phyloP scores from a whole-genome alignment of 306 rosid species.

The Cucumis sativus region DNA sequence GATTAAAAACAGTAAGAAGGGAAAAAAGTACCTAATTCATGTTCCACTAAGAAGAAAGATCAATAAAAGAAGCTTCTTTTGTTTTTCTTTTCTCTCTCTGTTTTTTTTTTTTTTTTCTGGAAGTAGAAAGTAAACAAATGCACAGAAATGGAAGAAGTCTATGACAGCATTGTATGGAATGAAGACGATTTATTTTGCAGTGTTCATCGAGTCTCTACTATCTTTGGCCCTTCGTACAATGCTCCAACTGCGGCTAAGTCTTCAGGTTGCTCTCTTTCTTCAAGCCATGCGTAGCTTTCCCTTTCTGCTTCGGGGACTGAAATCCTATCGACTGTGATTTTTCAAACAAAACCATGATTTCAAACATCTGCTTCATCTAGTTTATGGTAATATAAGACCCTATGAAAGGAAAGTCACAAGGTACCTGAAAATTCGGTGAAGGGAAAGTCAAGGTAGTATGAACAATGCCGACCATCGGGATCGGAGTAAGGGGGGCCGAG shows the following conservation, averaged over 20 bases:
- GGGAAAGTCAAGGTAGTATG: conserved; percentile 50
- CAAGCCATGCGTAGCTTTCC: conserved; percentile 58
- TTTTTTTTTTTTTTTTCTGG: not conserved
- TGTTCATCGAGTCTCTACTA: conserved; percentile 31
- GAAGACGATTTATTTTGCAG: not conserved
- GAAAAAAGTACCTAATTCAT: not conserved
- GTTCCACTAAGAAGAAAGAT: not conserved
- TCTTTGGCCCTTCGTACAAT: conserved; percentile 54
- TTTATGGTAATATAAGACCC: not conserved
- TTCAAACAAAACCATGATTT: not conserved
- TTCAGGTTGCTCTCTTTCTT: conserved; percentile 62
- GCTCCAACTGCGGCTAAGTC: conserved; percentile 52
- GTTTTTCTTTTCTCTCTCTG: not conserved
- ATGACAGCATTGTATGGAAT: conserved; percentile 4
- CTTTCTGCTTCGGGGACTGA: conserved; percentile 46
- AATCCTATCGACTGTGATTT: conserved; percentile 42
- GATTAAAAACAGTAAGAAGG: not conserved
- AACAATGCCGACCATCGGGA: conserved; percentile 73
- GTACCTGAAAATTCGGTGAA: conserved; percentile 55
- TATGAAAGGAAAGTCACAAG: not conserved
- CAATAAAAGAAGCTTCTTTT: not conserved
- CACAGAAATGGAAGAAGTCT: not conserved
- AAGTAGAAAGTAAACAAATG: not conserved
- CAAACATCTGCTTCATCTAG: not conserved
- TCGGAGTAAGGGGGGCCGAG: conserved; percentile 95